Evolutionary conservation across 2,329 filamentous ascomycete genomes (phyloP), one percentile per base, ranked within the genome.

Genomic region (Ceratocystis lukuohia): DNA sequence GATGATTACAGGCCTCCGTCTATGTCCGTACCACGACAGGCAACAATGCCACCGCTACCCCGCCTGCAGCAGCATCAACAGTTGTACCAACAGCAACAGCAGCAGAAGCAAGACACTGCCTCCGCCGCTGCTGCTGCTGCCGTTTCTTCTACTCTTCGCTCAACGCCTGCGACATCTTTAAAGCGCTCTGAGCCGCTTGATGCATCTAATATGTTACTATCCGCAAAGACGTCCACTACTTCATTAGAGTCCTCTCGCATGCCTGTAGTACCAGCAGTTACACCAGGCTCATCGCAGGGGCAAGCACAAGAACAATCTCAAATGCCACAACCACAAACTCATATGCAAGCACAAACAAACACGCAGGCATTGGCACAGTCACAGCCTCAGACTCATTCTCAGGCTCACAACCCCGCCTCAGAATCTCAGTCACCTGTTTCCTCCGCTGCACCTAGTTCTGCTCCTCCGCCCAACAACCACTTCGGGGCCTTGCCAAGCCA

Each of bases 1-100:
- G 6, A 56, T 48, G 75, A 76, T 30, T 75, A 77, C 62, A 76
- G 78, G 41, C 71, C 70, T 44, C 70, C 73, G 33, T 71, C 69
- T 67, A 71, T 70, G 67, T 71, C 69, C 67, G 71, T 70, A 67
- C 71, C 67, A 71, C 71, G 33, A 70, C 71, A 64, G 69, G 67
- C 66, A 71, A 71, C 65, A 15, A 63, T 64, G 65, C 62, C 66
- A 15, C 28, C 63, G 10, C 48, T 67, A 5, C 66, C 66, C 15
- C 64, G 61, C 5, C 48, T 67, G 22, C 66, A 65, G 3, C 63
- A 65, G 5, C 66, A 67, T 41, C 66, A 67, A 22, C 48, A 56
- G 25, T 48, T 48, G 45, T 62, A 65, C 41, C 63, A 65, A 33
- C 62, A 62, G 25, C 62, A 56, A n/a, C 30, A 62, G 33, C 17